Evolutionary conservation across 2,329 filamentous ascomycete species (phyloP), one percentile per base, ranked within the genome.

Genomic region (Ophiostoma tasmaniense): DNA sequence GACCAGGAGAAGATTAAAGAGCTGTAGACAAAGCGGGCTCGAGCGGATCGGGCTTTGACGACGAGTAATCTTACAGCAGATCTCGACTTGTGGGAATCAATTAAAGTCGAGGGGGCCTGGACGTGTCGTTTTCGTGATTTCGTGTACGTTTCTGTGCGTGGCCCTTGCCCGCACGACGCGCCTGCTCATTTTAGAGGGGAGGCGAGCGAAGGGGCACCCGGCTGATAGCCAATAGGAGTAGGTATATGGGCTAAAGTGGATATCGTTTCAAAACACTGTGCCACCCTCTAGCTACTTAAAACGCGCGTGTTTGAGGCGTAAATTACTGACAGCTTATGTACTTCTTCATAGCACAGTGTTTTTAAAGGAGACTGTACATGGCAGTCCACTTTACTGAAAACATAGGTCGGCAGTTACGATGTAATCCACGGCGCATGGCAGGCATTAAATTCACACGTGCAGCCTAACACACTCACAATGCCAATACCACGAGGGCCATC

Each of bases 61-160:
- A 14, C 62, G 45, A 59, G 61, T 25, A 42, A 64, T 35, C 14
- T 35, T 37, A 35, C 33, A 22, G 30, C 17, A 65, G 33, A 28
- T 28, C 59, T 50, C 8, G 52, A 22, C 50, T 50, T 37, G 55
- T 70, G 66, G 72, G 55, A 66, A 71, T 70, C 73, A 73, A 74
- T 74, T 74, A 74, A 74, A 71, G 70, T 68, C 25, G 68, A 68
- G 69, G 70, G 65, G 67, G 61, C 50, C 42, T 28, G 62, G 72
- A 73, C 73, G 73, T 74, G 73, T 74, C 73, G 70, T 39, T 73
- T 74, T 74, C 73, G 72, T 74, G 73, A 74, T 73, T 72, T 72
- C 68, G 70, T 70, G 69, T 69, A 33, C 11, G 25, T 68, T 61
- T 65, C 42, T 69, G 66, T 69, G 64, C 64, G 50, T 55, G 67